Conservation (phyloP, 164 flowering plant genomes). For the Magnolia changhungtana region DNA sequence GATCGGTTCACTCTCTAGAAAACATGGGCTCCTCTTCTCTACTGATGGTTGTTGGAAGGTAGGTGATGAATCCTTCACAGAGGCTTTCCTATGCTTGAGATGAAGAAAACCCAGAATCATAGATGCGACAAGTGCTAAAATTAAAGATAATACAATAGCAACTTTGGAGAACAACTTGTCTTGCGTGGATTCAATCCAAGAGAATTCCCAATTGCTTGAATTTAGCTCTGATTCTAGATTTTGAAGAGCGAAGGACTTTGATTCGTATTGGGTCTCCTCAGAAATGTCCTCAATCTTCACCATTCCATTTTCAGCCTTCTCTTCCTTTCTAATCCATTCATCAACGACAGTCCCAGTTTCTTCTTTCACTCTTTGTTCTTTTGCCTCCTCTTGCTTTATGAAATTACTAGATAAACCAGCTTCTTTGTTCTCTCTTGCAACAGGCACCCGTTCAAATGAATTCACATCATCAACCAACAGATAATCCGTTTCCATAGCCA, state of each 20-base stretch:
- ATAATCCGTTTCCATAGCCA: background rate
- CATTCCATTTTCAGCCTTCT: background rate
- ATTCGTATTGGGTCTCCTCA: background rate
- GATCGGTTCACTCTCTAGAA: background rate
- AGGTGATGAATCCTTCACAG: background rate
- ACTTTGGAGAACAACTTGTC: background rate
- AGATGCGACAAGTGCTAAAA: background rate
- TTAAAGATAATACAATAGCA: background rate
- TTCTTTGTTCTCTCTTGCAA: background rate
- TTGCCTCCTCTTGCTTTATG: background rate
- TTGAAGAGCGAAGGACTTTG: background rate
- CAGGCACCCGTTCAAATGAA: too few relatives aligned
- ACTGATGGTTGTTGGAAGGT: background rate
- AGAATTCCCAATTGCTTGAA: background rate
- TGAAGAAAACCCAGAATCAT: background rate
- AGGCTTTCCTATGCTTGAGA: background rate
- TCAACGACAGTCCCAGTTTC: background rate
- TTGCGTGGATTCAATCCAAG: background rate
- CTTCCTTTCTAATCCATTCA: slow-evolving; percentile 1
- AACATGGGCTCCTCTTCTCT: background rate
- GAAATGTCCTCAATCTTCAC: background rate
- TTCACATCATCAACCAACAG: too few relatives aligned
- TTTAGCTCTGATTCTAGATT: background rate
- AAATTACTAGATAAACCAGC: background rate
- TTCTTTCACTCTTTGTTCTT: background rate